phyloP scores from a whole-genome alignment of 495 filamentous ascomycete genomes.

The Aspergillus avenaceus region DNA sequence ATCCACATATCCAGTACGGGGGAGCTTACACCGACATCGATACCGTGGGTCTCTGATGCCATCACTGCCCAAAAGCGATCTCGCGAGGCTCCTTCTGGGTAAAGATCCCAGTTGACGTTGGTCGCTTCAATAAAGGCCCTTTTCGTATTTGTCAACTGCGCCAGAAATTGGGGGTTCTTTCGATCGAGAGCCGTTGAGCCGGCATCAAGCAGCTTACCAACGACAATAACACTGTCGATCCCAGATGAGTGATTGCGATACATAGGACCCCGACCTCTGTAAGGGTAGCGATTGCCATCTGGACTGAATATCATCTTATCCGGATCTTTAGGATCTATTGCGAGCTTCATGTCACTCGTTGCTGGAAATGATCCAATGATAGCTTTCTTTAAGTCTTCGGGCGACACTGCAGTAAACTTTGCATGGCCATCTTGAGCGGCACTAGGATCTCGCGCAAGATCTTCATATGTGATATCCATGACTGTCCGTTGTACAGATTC shows the following conservation, averaged over 20 bases:
- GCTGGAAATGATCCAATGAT: conserved; percentile 14
- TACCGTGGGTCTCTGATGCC: neutral
- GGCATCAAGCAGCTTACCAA: conserved; percentile 31
- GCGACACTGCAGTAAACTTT: conserved; percentile 9
- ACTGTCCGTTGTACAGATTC: conserved; percentile 26
- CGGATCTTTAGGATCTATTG: neutral
- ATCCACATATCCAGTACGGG: conserved; percentile 21
- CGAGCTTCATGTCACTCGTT: conserved; percentile 14
- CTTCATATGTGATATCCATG: conserved; percentile 24
- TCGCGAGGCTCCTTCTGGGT: conserved; percentile 16
- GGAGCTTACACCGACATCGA: conserved; percentile 5
- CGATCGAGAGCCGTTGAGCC: conserved; percentile 37
- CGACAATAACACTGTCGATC: conserved; percentile 31
- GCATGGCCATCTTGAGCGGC: conserved; percentile 15
- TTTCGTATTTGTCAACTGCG: conserved; percentile 16
- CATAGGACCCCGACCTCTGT: conserved; percentile 31
- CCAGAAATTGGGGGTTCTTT: conserved; percentile 3
- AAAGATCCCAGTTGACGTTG: conserved; percentile 32
- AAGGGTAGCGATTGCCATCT: conserved; percentile 13
- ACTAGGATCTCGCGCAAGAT: conserved; percentile 26
- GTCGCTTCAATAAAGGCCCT: conserved; percentile 30
- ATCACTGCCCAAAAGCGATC: conserved; percentile 18
- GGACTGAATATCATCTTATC: conserved; percentile 10
- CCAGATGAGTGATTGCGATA: conserved; percentile 18
- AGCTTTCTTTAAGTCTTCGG: conserved; percentile 12